Evolutionary conservation across 2,329 filamentous ascomycete species (phyloP), one percentile per base, ranked within the genome.

Genomic region (Knufia petricola): DNA sequence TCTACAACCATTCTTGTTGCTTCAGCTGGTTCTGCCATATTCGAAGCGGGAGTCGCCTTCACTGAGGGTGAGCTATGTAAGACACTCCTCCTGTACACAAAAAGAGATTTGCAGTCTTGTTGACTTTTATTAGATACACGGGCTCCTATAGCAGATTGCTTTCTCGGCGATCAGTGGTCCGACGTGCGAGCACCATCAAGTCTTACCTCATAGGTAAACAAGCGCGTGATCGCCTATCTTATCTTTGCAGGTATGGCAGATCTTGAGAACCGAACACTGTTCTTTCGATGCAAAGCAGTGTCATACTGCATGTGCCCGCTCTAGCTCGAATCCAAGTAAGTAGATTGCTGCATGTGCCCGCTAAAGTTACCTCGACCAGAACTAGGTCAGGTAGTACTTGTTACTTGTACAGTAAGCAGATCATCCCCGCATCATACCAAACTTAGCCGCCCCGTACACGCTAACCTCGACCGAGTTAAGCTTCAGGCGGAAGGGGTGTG

Each of bases 1-100:
- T 37, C 44, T 13, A 28, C 44, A 24, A 34, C 44, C 44, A 38
- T 17, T 26, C 32, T 47, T 17, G 44, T 39, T 9, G 32, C 28
- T 3, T 30, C 23, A 28, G 44, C 17, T 32, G 44, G 44, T 26
- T 47, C 44, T 19, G 44, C 12, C 31, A 38, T 39, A 3, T 30
- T 31, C 4, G 20, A 31, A 3, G n/a, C 19, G 12, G 15, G n/a
- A n/a, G n/a, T n/a, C n/a, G n/a, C n/a, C n/a, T n/a, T n/a, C n/a
- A n/a, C n/a, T n/a, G n/a, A n/a, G n/a, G n/a, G n/a, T n/a, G n/a
- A n/a, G n/a, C n/a, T n/a, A n/a, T n/a, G n/a, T n/a, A n/a, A n/a
- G n/a, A n/a, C n/a, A n/a, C n/a, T n/a, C n/a, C n/a, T n/a, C n/a
- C n/a, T n/a, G n/a, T n/a, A n/a, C n/a, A n/a, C n/a, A n/a, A n/a